Percentiles rank a stretch among this genome's conserved stretches.
These are phyloP conservation scores for Ceratocystis cacaofunesta DNA, from an alignment of 2,329 filamentous ascomycete genomes.

Conservation along the genomic window DNA sequence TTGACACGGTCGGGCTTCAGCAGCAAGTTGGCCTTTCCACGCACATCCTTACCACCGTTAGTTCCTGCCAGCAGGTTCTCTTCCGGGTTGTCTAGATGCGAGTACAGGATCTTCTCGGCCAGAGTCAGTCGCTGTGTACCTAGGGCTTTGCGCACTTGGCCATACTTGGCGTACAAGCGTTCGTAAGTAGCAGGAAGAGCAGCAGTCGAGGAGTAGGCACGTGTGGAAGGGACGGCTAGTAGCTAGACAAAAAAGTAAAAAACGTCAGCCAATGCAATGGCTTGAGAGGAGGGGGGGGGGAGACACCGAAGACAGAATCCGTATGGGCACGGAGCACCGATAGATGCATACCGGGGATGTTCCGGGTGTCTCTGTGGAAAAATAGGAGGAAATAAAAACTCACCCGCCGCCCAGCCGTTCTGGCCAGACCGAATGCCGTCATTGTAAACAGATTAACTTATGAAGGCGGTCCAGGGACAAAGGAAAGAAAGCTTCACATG, in stretches of 20 bases:
- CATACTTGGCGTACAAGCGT: constrained; percentile 63
- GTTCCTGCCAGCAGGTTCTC: constrained; percentile 74
- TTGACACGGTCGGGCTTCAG: constrained; percentile 94
- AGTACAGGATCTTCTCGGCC: constrained; percentile 96
- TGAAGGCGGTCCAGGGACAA: not conserved
- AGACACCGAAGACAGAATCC: not conserved
- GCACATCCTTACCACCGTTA: constrained; percentile 67
- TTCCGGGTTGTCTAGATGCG: constrained; percentile 78
- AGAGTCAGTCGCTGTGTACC: constrained; percentile 58
- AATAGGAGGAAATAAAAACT: constrained; percentile 25
- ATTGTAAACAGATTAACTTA: constrained; percentile 23
- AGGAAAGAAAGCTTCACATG: not conserved
- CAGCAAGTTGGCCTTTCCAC: constrained; percentile 83
- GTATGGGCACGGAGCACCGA: not conserved
- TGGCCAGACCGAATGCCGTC: constrained; percentile 37
- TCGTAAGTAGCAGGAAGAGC: constrained; percentile 57
- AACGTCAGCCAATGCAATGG: not conserved
- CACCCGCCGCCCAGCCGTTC: constrained; percentile 34
- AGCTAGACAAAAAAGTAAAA: not conserved
- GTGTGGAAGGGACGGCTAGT: constrained; percentile 19
- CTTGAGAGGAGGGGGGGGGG: not conserved
- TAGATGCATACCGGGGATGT: not conserved
- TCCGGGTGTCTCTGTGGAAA: too few species aligned
- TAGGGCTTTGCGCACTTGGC: constrained; percentile 59
- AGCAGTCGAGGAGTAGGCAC: constrained; percentile 28